Evolutionary conservation across 2,329 filamentous ascomycete genomes (phyloP), one percentile per base, ranked within the genome.

Genomic region (Epichloe uncinata): DNA sequence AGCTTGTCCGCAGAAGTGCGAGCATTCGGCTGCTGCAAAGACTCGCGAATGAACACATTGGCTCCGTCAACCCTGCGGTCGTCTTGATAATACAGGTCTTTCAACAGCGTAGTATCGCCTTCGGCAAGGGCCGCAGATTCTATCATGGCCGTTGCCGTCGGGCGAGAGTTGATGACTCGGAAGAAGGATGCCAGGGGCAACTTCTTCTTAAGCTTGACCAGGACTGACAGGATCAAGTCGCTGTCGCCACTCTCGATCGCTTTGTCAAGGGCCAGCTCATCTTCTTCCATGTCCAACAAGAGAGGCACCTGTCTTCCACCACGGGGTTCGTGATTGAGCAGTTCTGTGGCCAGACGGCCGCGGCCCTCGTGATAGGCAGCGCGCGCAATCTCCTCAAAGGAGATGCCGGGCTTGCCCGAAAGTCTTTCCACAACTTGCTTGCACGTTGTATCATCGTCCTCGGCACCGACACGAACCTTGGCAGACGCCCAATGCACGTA

Each of bases 401-500:
- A 97, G 50, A 98, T 93, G 1, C 91, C 93, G 0, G 85, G 82
- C 62, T 95, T 95, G 36, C 87, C 89, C 1, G 85, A 80, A 1
- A 98, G 75, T 59, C 88, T 87, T 57, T 88, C 82, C 9, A 97
- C 90, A 13, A 98, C 87, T 47, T 90, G 74, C 34, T 81, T 79
- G 65, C 90, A 96, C 41, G 95, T 87, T 1, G 82, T 81, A 43
- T 95, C 89, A 61, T 97, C 93, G 53, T 95, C 84, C 55, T 89
- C 89, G 0, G 81, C 77, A 0, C 90, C 90, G 3, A 85, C 72
- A 26, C 89, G 85, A 4, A 97, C 91, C 65, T 97, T 98, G 62
- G 93, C 84, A 16, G 85, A 91, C 1, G 93, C 93, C 93, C 93
- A 98, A 63, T 96, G 90, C 1, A 95, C 88, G 60, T 96, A 95